phyloP scores from a whole-genome alignment of 768 basidiomycete species.

The Coprinopsis strossmayeri region DNA sequence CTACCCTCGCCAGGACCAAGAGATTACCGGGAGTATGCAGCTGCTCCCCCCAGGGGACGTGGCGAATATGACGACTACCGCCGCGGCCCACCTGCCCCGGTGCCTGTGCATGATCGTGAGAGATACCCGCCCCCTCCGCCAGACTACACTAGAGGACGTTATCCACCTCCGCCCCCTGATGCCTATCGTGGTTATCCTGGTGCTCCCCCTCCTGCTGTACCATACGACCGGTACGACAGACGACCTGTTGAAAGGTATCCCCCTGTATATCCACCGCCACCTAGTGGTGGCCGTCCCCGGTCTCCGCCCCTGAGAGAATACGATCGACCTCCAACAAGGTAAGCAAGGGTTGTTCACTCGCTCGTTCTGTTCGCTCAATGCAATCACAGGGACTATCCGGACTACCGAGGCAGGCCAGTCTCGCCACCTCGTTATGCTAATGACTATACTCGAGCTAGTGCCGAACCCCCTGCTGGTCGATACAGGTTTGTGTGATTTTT shows the following conservation, averaged over 20 bases:
- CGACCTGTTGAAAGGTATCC: conserved; percentile 46
- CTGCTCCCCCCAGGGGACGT: conserved; percentile 35
- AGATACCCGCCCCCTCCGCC: conserved; percentile 47
- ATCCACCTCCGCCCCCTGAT: conserved; percentile 46
- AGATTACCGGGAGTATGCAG: conserved; percentile 65
- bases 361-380: neutral
- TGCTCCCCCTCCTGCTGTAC: conserved; percentile 39
- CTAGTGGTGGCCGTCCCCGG: conserved; percentile 49
- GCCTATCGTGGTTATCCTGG: conserved; percentile 46
- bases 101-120: conserved; percentile 35
- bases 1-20: conserved; percentile 58
- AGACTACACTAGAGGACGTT: conserved; percentile 52
- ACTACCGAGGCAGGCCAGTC: conserved; percentile 48
- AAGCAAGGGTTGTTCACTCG: conserved; percentile 16
- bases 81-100: conserved; percentile 30
- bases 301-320: conserved; percentile 54
- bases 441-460: conserved; percentile 46
- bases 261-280: conserved; percentile 37
- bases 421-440: conserved; percentile 42
- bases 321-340: conserved; percentile 56
- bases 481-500: conserved; percentile 37
- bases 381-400: conserved; percentile 48
- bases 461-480: conserved; percentile 38
- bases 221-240: conserved; percentile 61
- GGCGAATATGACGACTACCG: conserved; percentile 72